Evolutionary conservation across 495 filamentous ascomycete species (phyloP), one percentile per base, ranked within the genome.

Genomic region (Parmelia sp.): DNA sequence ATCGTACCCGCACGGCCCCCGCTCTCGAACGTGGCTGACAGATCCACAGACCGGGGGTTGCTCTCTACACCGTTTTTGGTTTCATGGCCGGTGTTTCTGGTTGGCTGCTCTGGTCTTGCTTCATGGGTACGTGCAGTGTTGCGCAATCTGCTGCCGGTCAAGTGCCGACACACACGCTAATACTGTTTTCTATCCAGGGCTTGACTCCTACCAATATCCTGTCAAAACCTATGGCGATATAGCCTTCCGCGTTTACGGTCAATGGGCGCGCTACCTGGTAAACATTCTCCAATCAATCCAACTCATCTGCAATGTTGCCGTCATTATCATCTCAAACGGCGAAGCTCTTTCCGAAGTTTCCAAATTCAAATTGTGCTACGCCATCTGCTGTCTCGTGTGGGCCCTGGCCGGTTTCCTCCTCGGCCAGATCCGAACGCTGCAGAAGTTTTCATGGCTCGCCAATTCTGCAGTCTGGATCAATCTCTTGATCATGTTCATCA

Each of bases 381-480:
- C 70, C 47, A 69, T 78, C 61, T 77, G 74, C 65, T 72, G 75
- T 3, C 70, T 77, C 2, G 51, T 79, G 11, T 77, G 78, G 44
- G 76, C 70, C 35, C 55, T 72, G 14, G 75, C 66, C 8, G 75
- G 77, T 5, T 77, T 78, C 65, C 68, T 77, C 45, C n/a, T 79
- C 0, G 72, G 74, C 12, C 76, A 74, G 57, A 70, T 85, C 35
- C 74, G 82, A 36, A 84, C 81, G 9, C 75, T 87, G 29, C 74
- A 79, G 58, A 72, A 77, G 19, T 83, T 84, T 64, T 80, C 82
- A 8, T 86, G 83, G 83, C 68, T 87, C n/a, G 82, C 83, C 6
- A 83, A 84, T 55, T 69, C 77, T 15, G 79, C 82, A 3, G 78
- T 87, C 31, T 86, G 79, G 78, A 62, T 86, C 62, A 85, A 82